Percentiles rank a stretch among this genome's conserved stretches.
Evolutionary conservation across 306 rosid species (phyloP).

Genomic region (Lathyrus aphaca): DNA sequence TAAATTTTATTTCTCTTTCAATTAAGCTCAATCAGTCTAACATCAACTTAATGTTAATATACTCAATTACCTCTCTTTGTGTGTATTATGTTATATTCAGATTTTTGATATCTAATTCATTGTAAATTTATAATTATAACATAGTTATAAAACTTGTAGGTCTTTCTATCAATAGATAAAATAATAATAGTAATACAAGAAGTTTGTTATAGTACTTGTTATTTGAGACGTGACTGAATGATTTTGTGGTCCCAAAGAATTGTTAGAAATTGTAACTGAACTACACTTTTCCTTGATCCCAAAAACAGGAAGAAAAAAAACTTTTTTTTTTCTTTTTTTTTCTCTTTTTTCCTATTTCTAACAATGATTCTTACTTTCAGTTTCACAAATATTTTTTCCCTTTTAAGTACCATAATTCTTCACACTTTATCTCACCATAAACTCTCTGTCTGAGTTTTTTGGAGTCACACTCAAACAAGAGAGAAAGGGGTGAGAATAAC

Average conservation of each 20-base stretch:
- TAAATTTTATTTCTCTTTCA: too few species aligned
- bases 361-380: slow-evolving; percentile 4
- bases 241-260: slow-evolving; percentile 36
- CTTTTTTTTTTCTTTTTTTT: not conserved
- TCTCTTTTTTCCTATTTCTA: slow-evolving; percentile 9
- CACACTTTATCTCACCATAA: slow-evolving; percentile 38
- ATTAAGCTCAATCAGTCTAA: too few species aligned
- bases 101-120: too few species aligned
- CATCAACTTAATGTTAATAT: too few species aligned
- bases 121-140: too few species aligned
- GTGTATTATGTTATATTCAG: too few species aligned
- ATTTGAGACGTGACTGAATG: slow-evolving; percentile 7
- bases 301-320: not conserved
- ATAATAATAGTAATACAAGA: not conserved
- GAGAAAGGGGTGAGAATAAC: not conserved
- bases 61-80: too few species aligned
- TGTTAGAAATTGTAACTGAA: slow-evolving; percentile 38
- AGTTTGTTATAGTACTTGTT: not conserved
- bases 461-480: slow-evolving; percentile 13
- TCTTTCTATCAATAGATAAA: not conserved
- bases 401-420: slow-evolving; percentile 27
- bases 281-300: not conserved
- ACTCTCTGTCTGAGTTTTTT: slow-evolving; percentile 10
- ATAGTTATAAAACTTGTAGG: not conserved
- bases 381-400: slow-evolving; percentile 33